Evolutionary conservation across 2,329 filamentous ascomycete genomes (phyloP).

Genomic region (Scytalidium lignicola): DNA sequence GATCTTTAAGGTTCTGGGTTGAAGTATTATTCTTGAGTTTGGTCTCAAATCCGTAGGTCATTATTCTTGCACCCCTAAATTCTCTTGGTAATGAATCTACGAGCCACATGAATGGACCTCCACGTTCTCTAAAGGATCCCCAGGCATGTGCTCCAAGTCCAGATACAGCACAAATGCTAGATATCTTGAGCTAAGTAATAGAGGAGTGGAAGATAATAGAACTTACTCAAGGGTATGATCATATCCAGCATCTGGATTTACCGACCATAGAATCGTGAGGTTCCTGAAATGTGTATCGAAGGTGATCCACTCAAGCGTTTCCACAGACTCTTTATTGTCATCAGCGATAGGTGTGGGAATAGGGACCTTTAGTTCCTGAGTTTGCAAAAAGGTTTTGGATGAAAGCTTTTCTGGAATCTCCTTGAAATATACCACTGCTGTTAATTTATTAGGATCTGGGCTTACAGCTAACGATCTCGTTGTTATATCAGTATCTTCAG

Average conservation of each 20-base stretch:
- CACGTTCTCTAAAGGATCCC: slow-evolving; percentile 6
- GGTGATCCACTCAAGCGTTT: background rate
- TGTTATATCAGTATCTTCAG: background rate
- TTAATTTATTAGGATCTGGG: background rate
- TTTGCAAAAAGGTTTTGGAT: background rate
- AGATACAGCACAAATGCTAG: slow-evolving; percentile 1
- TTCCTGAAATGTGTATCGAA: background rate
- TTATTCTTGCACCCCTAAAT: background rate
- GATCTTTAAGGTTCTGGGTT: background rate
- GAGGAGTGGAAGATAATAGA: background rate
- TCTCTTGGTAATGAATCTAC: background rate
- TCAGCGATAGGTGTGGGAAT: background rate
- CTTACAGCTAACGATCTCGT: background rate
- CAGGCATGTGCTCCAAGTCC: slow-evolving; percentile 8
- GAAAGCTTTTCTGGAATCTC: background rate
- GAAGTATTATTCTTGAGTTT: background rate
- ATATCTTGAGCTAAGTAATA: background rate
- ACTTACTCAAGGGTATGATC: background rate
- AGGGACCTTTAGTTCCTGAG: background rate
- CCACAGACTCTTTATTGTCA: background rate
- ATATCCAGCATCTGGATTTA: background rate
- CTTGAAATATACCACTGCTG: background rate
- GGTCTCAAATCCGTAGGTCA: background rate
- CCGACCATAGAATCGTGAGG: background rate
- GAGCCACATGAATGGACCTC: slow-evolving; percentile 5